phyloP scores from a whole-genome alignment of 2,329 filamentous ascomycete species.

The Blastomyces parvus region DNA sequence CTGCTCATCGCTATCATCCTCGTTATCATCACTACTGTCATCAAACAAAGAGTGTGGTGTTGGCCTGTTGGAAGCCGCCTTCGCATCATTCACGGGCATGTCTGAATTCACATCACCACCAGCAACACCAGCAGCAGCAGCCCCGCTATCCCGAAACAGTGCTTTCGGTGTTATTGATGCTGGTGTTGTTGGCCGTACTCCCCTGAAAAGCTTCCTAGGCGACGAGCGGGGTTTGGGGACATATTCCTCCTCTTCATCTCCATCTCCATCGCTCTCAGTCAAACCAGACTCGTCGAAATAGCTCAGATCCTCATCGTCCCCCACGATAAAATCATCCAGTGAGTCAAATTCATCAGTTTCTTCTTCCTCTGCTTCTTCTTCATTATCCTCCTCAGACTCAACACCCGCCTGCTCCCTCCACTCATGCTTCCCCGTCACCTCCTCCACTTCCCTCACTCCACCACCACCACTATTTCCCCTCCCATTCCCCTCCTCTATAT shows the following conservation, averaged over 20 bases:
- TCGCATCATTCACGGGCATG: background rate
- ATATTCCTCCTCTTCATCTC: constrained; percentile 21
- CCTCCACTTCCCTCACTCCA: background rate
- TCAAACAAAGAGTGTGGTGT: background rate
- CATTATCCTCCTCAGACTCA: constrained; percentile 17
- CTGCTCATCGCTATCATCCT: background rate
- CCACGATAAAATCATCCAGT: constrained; percentile 34
- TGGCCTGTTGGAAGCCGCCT: background rate
- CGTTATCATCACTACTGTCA: background rate
- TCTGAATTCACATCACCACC: background rate
- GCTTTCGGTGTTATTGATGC: constrained; percentile 17
- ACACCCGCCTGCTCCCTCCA: constrained; percentile 13
- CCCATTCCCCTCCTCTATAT: background rate
- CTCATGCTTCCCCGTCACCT: background rate
- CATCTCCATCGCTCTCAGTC: constrained; percentile 14
- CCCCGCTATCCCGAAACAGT: background rate
- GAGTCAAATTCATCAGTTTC: constrained; percentile 29
- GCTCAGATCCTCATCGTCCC: constrained; percentile 32
- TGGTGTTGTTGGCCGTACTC: constrained; percentile 20
- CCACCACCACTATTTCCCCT: background rate
- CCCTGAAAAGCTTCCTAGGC: constrained; percentile 28
- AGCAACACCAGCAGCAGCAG: background rate
- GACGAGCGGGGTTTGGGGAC: constrained; percentile 18
- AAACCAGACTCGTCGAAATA: constrained; percentile 24
- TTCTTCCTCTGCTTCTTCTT: constrained; percentile 10